phyloP scores from a whole-genome alignment of 23 red algal species.

The Cyanidium caldarium region DNA sequence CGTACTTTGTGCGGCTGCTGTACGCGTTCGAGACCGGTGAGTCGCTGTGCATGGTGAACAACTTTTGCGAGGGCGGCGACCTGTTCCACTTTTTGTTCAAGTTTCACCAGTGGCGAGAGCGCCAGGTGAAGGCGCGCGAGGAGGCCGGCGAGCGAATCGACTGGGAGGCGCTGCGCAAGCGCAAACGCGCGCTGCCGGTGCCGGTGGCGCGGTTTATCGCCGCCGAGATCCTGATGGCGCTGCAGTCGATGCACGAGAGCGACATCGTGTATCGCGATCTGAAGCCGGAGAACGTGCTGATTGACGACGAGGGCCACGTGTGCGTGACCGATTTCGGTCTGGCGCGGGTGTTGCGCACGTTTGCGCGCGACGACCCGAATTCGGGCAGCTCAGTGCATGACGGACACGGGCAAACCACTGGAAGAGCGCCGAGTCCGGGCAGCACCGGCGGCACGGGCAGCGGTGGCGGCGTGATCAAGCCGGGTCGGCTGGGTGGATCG shows the following conservation, averaged over 20 bases:
- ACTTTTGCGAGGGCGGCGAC: constrained; percentile 91
- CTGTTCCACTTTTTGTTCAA: constrained; percentile 40
- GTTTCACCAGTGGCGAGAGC: background rate
- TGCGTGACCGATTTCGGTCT: constrained; percentile 71
- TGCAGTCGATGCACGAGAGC: constrained; percentile 60
- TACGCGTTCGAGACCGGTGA: constrained; percentile 76
- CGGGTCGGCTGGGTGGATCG: background rate
- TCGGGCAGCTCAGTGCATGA: too few relatives aligned
- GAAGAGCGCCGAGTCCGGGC: background rate
- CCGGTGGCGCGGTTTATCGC: constrained; percentile 45
- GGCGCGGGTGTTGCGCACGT: background rate
- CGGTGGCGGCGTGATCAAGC: background rate
- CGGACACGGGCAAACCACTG: background rate
- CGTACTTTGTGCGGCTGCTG: constrained; percentile 63
- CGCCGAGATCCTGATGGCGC: constrained; percentile 57
- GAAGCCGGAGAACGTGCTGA: constrained; percentile 72
- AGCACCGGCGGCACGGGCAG: background rate
- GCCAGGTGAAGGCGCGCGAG: background rate
- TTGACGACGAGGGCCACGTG: constrained; percentile 52
- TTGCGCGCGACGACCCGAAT: too few relatives aligned
- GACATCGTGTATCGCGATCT: constrained; percentile 80
- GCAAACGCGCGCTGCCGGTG: constrained; percentile 27
- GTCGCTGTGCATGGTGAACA: constrained; percentile 60
- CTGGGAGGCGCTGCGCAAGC: background rate
- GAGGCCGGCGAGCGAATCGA: background rate